Base-by-base conservation (phyloP, 768 basidiomycete species). In the Boletus tylopilopsis region DNA sequence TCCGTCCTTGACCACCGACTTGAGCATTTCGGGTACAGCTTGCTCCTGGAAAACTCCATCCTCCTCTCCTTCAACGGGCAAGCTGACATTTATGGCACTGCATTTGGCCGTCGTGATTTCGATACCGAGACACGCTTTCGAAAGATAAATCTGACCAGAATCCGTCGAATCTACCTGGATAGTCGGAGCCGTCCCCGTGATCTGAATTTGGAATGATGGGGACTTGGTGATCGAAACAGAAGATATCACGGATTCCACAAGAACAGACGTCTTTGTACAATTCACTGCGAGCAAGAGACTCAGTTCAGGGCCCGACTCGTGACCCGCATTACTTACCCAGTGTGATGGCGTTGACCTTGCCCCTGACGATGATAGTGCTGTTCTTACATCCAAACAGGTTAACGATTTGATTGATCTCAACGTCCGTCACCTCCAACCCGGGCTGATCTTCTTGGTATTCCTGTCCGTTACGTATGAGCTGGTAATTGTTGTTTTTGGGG, bases 61-160 rank as follows among this genome's bases (percentile, higher is more conserved):
- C 65, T 96, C 93, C 56, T 93, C 92, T 16, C 83, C 90, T 56
- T 84, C 83, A 1, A 87, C 82, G 0, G 93, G 94, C 19, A 97
- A 63, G 57, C 81, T 90, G 55, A 99, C 76, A 70, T 98, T 99
- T 69, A 99, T 88, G 27, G 84, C 77, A 61, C 89, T 92, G 68
- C 91, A 94, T 70, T 98, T 97, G 43, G 92, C 87, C 0, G 94
- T 95, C 24, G 90, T 90, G 59, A 99, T 87, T 71, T 97, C 94
- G 10, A 82, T 78, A 47, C 67, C 78, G 43, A 97, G 74, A 57
- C 86, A 87, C 12, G 79, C 82, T 63, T 85, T 87, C 21, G 91
- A 94, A 33, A 99, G 79, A 71, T 90, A 99, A 56, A 99, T 84
- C 66, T 93, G 90, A 6, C 96, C 96, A 7, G 89, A 90, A 69